Percentiles rank a stretch among this genome's conserved stretches.
Evolutionary conservation across 1,139 yeast genomes (phyloP).

Genomic region (Sugiyamaella neomexicana): DNA sequence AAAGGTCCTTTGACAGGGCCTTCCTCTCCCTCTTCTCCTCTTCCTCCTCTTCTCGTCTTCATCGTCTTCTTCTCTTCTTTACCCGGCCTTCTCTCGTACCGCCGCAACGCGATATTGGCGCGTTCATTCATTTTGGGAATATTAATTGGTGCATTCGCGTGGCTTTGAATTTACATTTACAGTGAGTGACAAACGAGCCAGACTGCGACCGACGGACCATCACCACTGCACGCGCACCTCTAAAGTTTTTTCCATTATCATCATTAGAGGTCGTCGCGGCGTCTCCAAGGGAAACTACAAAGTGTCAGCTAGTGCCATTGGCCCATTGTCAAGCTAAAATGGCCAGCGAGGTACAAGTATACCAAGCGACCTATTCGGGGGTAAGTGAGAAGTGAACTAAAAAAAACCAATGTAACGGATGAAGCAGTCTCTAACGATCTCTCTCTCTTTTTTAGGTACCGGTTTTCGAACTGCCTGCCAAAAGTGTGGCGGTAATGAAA

Average conservation of each 20-base stretch:
- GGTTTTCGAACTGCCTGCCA: constrained; percentile 80
- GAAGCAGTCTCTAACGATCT: constrained; percentile 2
- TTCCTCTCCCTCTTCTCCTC: no score
- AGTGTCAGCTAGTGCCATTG: neutral
- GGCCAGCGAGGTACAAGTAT: constrained; percentile 24
- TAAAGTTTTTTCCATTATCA: neutral
- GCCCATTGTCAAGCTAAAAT: neutral
- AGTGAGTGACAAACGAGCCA: neutral
- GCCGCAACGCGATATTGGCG: constrained; percentile 16
- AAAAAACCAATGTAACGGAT: no score
- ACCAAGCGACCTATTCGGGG: constrained; percentile 43
- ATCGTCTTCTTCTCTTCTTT: neutral
- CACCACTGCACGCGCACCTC: neutral
- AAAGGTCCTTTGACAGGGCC: no score
- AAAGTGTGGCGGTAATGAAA: constrained; percentile 90
- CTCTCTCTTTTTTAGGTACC: constrained; percentile 50
- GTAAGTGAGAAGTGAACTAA: constrained; percentile 27
- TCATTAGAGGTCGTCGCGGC: no score
- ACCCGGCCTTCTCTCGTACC: constrained; percentile 11
- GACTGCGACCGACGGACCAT: neutral
- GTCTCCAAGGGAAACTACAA: neutral
- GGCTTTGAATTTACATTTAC: neutral
- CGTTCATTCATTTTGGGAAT: constrained; percentile 13
- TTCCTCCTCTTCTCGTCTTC: no score
- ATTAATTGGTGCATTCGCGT: constrained; percentile 9